Evolutionary conservation across 169 alveolate species (phyloP), one percentile per base, ranked within the genome.

Genomic region (Cryptosporidium ryanae): DNA sequence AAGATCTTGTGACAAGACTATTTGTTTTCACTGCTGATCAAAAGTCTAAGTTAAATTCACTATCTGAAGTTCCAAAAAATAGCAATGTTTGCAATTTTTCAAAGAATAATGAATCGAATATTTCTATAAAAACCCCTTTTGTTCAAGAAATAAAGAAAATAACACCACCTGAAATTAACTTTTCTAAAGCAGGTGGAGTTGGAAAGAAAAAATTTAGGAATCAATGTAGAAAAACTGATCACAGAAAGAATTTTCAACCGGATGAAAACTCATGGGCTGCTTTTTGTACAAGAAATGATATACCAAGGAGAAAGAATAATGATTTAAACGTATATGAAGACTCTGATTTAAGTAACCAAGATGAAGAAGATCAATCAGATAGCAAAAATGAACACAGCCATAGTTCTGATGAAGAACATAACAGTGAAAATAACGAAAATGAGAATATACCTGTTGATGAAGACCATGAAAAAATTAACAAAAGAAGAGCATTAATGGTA

Each of bases 231-330:
- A 76, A 76, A 31, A 18, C 59, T 76, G 71, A 76, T 38, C 71
- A 76, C 29, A 76, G 87, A 59, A 76, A 55, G 38, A 55, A 76
- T 55, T 59, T 32, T 17, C 27, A 55, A 5, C 87, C 68, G 5
- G 49, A 44, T n/a, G 76, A 76, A 34, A 61, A 59, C 21, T 76
- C 87, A 1, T 76, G 87, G 87, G 87, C 87, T 32, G 87, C 87
- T 43, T 76, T 76, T 59, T 76, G 87, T 31, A 64, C 76, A 10
- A 76, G 87, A 76, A 76, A 76, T 61, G 71, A 61, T 34, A 76
- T 76, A 7, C 64, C 87, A 1, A 55, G 87, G 18, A 59, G 57
- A n/a, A 68, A 21, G 54, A 52, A 68, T 27, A 2, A n/a, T 32
- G 59, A 3, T 18, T 17, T 32, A 29, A 68, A 68, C 13, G 32